Evolutionary conservation across 2,329 filamentous ascomycete species (phyloP).

Genomic region (Colletotrichum karsti): DNA sequence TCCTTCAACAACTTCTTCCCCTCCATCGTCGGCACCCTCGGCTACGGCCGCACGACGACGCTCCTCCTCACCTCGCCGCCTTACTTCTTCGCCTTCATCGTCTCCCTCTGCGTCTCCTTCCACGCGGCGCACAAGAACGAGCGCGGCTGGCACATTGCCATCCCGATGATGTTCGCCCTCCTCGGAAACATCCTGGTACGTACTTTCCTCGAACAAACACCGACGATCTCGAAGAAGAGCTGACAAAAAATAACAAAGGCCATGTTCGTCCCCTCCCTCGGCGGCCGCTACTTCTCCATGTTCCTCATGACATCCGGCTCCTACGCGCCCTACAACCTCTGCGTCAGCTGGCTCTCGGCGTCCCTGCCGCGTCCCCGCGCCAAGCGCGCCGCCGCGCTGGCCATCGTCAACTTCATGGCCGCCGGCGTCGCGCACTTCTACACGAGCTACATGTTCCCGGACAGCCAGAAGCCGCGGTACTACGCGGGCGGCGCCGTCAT

Average conservation of each 20-base stretch:
- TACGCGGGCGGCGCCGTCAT: constrained; percentile 38
- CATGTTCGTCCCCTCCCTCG: constrained; percentile 8
- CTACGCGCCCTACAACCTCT: constrained; percentile 41
- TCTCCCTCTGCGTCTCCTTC: constrained; percentile 66
- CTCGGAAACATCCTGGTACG: constrained; percentile 6
- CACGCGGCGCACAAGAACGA: constrained; percentile 70
- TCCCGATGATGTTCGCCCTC: constrained; percentile 57
- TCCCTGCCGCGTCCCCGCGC: constrained; percentile 40
- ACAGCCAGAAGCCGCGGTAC: constrained; percentile 38
- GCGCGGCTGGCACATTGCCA: constrained; percentile 65
- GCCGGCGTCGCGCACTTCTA: constrained; percentile 37
- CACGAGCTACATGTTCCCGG: constrained; percentile 40
- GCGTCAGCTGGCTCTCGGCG: constrained; percentile 42
- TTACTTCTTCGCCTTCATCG: constrained; percentile 62
- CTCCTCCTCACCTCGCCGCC: constrained; percentile 66
- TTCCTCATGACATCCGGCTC: constrained; percentile 40
- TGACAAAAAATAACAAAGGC: not conserved
- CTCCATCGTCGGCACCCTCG: constrained; percentile 65
- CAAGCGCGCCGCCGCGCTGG: constrained; percentile 43
- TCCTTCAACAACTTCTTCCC: constrained; percentile 46
- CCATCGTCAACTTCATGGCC: constrained; percentile 43
- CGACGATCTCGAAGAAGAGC: too few species aligned
- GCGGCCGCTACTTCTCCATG: constrained; percentile 33
- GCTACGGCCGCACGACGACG: constrained; percentile 59
- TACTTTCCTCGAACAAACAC: rapidly evolving